A percentile compares a stretch with the other conserved stretches of the same genome.
These are phyloP conservation scores for Macrotyloma uniflorum DNA, from an alignment of 306 rosid species.

Conservation along the genomic window DNA sequence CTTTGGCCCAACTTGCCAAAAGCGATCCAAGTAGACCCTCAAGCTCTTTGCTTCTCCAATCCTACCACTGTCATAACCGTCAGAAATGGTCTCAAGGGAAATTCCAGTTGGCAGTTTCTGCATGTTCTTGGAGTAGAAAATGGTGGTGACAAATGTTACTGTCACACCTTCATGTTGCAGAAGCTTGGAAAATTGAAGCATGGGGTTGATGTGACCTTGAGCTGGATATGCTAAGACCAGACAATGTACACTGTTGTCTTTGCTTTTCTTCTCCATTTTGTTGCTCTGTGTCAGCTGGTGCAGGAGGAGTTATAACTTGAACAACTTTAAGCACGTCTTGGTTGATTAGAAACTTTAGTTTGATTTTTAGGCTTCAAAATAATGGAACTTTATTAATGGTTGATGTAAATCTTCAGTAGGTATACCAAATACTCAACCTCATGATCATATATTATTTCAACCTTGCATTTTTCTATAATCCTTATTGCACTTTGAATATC, in stretches of 20 bases:
- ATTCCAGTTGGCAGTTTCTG: not conserved
- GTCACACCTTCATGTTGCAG: not conserved
- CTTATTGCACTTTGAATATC: too few relatives aligned
- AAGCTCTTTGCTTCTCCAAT: constrained; percentile 3
- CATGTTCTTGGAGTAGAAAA: not conserved
- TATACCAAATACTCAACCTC: not conserved
- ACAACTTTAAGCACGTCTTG: not conserved
- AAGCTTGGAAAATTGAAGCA: constrained; percentile 12
- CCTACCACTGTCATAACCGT: not conserved
- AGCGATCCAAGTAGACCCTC: not conserved
- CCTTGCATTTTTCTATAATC: too few relatives aligned
- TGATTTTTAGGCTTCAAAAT: not conserved
- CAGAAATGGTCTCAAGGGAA: not conserved
- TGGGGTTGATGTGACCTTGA: constrained; percentile 4
- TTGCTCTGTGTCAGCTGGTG: not conserved
- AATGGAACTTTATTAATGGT: not conserved
- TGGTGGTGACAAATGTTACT: not conserved
- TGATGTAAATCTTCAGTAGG: not conserved
- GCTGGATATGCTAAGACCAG: constrained; percentile 7
- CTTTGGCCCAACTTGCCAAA: not conserved
- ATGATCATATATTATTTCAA: not conserved
- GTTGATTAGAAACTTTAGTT: not conserved
- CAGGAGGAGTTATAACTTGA: not conserved
- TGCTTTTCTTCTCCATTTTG: not conserved
- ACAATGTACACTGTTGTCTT: not conserved